Conservation (phyloP, 2,329 filamentous ascomycete species). For the Cordyceps cicadae region DNA sequence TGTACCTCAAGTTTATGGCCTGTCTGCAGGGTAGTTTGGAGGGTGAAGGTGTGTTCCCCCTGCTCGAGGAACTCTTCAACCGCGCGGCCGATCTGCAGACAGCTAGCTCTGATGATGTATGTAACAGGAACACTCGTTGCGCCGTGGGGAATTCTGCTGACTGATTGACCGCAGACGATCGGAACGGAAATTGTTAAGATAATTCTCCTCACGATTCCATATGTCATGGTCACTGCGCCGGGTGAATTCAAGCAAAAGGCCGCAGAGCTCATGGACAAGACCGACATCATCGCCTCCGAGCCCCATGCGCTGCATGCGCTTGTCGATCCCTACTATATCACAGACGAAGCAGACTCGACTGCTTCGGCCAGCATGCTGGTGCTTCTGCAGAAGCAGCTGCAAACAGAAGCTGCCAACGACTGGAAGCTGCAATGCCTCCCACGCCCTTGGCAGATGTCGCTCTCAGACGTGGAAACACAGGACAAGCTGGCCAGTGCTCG, state of each 20-base stretch:
- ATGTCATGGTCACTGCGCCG: slow-evolving; percentile 69
- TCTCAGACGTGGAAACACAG: slow-evolving; percentile 52
- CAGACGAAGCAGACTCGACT: slow-evolving; percentile 54
- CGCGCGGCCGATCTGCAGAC: slow-evolving; percentile 91
- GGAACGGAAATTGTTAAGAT: slow-evolving; percentile 90
- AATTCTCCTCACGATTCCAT: slow-evolving; percentile 89
- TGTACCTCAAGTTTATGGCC: slow-evolving; percentile 80
- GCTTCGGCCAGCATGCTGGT: slow-evolving; percentile 63
- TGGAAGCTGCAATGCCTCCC: slow-evolving; percentile 68
- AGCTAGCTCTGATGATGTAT: slow-evolving; percentile 82
- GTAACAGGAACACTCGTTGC: slow-evolving; percentile 25
- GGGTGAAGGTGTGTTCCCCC: slow-evolving; percentile 74
- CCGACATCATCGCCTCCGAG: slow-evolving; percentile 85
- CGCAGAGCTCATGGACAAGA: slow-evolving; percentile 77
- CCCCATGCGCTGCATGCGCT: slow-evolving; percentile 76
- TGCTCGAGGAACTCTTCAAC: slow-evolving; percentile 84
- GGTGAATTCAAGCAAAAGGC: slow-evolving; percentile 65
- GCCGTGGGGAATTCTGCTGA: not conserved
- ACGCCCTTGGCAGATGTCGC: slow-evolving; percentile 58
- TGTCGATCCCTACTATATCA: slow-evolving; percentile 73
- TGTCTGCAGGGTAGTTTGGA: slow-evolving; percentile 73
- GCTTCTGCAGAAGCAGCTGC: slow-evolving; percentile 78
- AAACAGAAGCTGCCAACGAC: slow-evolving; percentile 61
- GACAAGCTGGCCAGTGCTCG: slow-evolving; percentile 50
- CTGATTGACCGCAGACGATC: slow-evolving; percentile 40